phyloP scores from a whole-genome alignment of 495 filamentous ascomycete species.

The Neurospora discreta region DNA sequence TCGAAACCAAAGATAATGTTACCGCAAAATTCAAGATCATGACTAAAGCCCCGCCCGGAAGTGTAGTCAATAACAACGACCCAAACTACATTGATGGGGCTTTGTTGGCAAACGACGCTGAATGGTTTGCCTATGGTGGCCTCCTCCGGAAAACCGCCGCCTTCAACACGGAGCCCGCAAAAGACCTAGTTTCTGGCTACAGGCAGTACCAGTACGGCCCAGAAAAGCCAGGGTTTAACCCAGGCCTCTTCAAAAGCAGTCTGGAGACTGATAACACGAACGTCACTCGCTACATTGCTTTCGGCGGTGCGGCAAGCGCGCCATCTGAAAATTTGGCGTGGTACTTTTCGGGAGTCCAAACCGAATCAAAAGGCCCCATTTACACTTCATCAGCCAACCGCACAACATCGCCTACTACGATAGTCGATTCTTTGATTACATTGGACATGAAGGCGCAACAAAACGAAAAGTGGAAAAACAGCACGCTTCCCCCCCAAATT shows the following conservation, averaged over 20 bases:
- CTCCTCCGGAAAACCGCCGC: constrained; percentile 13
- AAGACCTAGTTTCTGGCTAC: constrained; percentile 37
- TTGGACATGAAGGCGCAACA: constrained; percentile 46
- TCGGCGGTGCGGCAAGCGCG: constrained; percentile 50
- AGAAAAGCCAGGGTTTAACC: constrained; percentile 24
- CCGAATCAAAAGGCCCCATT: too few species aligned
- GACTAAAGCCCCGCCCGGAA: constrained; percentile 30
- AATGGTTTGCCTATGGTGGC: constrained; percentile 47
- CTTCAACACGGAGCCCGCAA: constrained; percentile 19
- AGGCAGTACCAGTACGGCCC: constrained; percentile 39
- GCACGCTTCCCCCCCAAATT: constrained; percentile 39
- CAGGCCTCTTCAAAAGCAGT: constrained; percentile 25
- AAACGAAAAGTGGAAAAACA: constrained; percentile 43
- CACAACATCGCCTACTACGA: neutral
- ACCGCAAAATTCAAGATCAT: constrained; percentile 36
- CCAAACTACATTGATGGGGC: constrained; percentile 51
- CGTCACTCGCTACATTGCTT: constrained; percentile 49
- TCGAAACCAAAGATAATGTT: constrained; percentile 43
- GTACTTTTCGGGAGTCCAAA: constrained; percentile 48
- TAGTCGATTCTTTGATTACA: constrained; percentile 38
- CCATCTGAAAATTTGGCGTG: constrained; percentile 64
- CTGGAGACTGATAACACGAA: constrained; percentile 25
- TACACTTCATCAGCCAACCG: neutral
- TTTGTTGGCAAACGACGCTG: constrained; percentile 54
- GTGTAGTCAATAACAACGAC: constrained; percentile 40